Conservation (phyloP, 2,329 filamentous ascomycete species). For the Westerdykella ornata region DNA sequence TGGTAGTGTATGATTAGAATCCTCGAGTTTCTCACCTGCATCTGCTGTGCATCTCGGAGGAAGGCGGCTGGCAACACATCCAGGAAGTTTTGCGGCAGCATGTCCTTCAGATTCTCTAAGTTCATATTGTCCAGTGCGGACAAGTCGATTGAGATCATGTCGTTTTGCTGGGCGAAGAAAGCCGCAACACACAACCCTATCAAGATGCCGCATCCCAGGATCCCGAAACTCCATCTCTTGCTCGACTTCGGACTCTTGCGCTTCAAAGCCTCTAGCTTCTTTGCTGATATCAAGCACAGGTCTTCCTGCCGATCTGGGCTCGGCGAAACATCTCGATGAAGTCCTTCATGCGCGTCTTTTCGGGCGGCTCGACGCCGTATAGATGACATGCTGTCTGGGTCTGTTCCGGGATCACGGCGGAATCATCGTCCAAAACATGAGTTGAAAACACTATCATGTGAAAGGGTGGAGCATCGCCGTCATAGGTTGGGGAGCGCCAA, state of each 20-base stretch:
- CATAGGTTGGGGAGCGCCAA: not conserved
- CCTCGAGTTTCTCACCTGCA: conserved; percentile 56
- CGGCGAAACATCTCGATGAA: conserved; percentile 29
- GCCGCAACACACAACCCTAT: conserved; percentile 83
- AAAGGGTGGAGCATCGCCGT: not conserved
- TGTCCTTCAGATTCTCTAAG: conserved; percentile 80
- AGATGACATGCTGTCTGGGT: conserved; percentile 27
- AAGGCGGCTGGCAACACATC: conserved; percentile 84
- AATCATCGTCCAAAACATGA: no score
- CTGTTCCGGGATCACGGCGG: no score
- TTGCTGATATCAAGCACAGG: conserved; percentile 47
- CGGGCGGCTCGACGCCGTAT: conserved; percentile 35
- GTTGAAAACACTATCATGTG: not conserved
- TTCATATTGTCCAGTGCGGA: conserved; percentile 65
- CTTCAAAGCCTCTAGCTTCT: conserved; percentile 46
- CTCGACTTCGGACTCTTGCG: conserved; percentile 37
- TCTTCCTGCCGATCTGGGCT: conserved; percentile 36
- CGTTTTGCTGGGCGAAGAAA: conserved; percentile 83
- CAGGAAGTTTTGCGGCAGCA: conserved; percentile 62
- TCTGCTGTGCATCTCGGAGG: conserved; percentile 74
- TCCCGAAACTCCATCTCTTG: conserved; percentile 71
- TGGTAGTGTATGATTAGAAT: not conserved
- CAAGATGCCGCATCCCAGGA: conserved; percentile 83
- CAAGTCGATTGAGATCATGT: conserved; percentile 66
- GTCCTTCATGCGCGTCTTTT: conserved; percentile 10